Evolutionary conservation across 139 green algal species (phyloP).

Genomic region (Desmodesmus armatus): DNA sequence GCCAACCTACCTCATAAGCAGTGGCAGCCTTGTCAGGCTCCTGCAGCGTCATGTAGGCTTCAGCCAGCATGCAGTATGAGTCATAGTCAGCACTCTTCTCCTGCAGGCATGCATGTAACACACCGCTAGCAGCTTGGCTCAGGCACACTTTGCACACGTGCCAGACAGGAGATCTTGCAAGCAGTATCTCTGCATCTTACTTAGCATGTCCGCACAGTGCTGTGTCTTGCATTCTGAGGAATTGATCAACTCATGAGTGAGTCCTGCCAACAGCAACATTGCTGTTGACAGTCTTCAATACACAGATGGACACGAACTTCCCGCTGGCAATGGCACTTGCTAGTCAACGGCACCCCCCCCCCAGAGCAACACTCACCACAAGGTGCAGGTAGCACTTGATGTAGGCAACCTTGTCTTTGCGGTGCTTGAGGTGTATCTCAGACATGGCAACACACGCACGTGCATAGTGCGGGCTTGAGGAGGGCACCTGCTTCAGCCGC

Average conservation of each 20-base stretch:
- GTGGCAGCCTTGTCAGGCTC: slow-evolving; percentile 78
- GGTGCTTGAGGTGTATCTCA: slow-evolving; percentile 78
- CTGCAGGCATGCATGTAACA: too few relatives aligned
- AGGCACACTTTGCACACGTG: too few relatives aligned
- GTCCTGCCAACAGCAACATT: neutral
- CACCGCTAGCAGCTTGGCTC: too few relatives aligned
- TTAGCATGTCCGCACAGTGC: too few relatives aligned
- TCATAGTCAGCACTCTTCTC: slow-evolving; percentile 64
- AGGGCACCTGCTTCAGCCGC: slow-evolving; percentile 56
- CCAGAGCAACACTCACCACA: slow-evolving; percentile 51
- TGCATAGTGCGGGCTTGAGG: slow-evolving; percentile 60
- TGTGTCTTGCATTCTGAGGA: too few relatives aligned
- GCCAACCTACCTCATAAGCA: slow-evolving; percentile 62
- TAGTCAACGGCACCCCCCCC: neutral
- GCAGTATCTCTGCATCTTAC: too few relatives aligned
- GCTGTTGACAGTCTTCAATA: neutral
- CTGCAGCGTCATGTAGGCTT: slow-evolving; percentile 82
- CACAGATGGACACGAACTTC: neutral
- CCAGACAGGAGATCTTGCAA: too few relatives aligned
- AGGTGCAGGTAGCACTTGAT: slow-evolving; percentile 77
- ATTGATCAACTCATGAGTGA: too few relatives aligned
- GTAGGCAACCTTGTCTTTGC: slow-evolving; percentile 73
- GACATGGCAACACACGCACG: slow-evolving; percentile 76
- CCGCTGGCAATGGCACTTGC: neutral
- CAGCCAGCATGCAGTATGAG: slow-evolving; percentile 76